A percentile compares a stretch with the other conserved stretches of the same genome.
Conservation (phyloP, 2,329 filamentous ascomycete genomes). For the Colletotrichum sp. region DNA sequence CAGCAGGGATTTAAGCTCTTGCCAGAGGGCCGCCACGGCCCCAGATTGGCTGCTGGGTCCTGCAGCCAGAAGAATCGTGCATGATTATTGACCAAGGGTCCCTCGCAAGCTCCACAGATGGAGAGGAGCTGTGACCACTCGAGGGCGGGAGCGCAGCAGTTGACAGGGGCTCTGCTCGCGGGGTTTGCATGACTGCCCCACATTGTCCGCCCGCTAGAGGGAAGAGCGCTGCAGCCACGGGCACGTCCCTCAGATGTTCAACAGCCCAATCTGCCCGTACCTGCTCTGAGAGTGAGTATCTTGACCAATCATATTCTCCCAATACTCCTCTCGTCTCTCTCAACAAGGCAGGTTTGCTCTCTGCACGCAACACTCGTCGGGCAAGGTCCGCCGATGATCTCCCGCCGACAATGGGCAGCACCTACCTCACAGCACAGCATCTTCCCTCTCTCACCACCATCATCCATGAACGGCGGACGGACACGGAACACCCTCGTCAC, state of each 20-base stretch:
- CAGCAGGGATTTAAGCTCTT: slow-evolving; percentile 28
- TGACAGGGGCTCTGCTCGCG: slow-evolving; percentile 16
- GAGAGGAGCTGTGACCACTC: slow-evolving; percentile 18
- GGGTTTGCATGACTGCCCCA: slow-evolving; percentile 12
- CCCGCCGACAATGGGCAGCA: background rate
- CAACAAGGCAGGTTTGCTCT: background rate
- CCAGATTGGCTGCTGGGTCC: slow-evolving; percentile 42
- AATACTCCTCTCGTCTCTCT: background rate
- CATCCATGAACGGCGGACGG: background rate
- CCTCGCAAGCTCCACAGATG: slow-evolving; percentile 12
- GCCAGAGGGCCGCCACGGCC: slow-evolving; percentile 32
- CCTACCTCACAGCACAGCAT: background rate
- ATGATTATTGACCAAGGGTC: slow-evolving; percentile 28
- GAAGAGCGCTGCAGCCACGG: slow-evolving; percentile 5
- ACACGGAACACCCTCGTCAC: background rate
- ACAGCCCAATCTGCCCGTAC: background rate
- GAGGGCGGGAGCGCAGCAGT: slow-evolving; percentile 1
- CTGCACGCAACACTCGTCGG: background rate
- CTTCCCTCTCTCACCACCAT: background rate
- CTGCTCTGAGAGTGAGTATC: background rate
- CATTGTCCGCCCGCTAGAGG: background rate
- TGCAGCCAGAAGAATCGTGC: slow-evolving; percentile 28
- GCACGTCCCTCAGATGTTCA: slow-evolving; percentile 13
- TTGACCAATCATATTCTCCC: background rate
- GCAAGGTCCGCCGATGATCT: slow-evolving; percentile 18